Evolutionary conservation across 1,284 basidiomycete species (phyloP).

Genomic region (Vanrija sp.): DNA sequence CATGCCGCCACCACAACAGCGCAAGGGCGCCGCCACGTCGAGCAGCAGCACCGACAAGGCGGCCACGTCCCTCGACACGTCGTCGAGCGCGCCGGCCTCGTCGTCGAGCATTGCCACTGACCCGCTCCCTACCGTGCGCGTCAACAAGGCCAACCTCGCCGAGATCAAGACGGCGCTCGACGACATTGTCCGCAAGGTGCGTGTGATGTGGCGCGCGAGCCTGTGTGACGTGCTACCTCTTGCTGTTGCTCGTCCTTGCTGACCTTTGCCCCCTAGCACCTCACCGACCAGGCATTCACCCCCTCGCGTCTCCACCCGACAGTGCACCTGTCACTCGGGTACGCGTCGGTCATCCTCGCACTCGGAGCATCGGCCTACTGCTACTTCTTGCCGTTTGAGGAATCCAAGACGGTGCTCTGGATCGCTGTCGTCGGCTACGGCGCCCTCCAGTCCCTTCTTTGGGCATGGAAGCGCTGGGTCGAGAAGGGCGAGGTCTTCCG

Average conservation of each 20-base stretch:
- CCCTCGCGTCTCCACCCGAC: slow-evolving; percentile 80
- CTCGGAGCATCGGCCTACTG: slow-evolving; percentile 75
- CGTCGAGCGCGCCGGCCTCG: background rate
- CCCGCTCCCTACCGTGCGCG: slow-evolving; percentile 56
- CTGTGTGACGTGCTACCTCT: background rate
- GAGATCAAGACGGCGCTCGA: slow-evolving; percentile 89
- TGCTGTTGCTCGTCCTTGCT: slow-evolving; percentile 1
- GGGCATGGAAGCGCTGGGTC: slow-evolving; percentile 46
- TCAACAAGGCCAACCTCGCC: slow-evolving; percentile 73
- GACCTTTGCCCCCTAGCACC: slow-evolving; percentile 55
- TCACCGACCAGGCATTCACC: slow-evolving; percentile 74
- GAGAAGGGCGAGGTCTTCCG: slow-evolving; percentile 45
- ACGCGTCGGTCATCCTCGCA: slow-evolving; percentile 74
- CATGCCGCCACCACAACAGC: background rate
- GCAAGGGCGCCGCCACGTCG: background rate
- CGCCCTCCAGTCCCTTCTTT: slow-evolving; percentile 33
- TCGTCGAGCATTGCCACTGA: slow-evolving; percentile 26
- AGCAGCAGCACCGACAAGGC: background rate
- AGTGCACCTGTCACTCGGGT: slow-evolving; percentile 75
- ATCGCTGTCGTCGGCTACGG: slow-evolving; percentile 60
- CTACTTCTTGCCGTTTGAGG: slow-evolving; percentile 77
- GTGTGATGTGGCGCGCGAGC: slow-evolving; percentile 39
- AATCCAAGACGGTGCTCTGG: slow-evolving; percentile 73
- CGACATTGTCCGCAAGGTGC: slow-evolving; percentile 80
- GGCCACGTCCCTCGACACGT: background rate